Conservation (phyloP, 108 stramenopile genomes). For the Conticribra guillardii region DNA sequence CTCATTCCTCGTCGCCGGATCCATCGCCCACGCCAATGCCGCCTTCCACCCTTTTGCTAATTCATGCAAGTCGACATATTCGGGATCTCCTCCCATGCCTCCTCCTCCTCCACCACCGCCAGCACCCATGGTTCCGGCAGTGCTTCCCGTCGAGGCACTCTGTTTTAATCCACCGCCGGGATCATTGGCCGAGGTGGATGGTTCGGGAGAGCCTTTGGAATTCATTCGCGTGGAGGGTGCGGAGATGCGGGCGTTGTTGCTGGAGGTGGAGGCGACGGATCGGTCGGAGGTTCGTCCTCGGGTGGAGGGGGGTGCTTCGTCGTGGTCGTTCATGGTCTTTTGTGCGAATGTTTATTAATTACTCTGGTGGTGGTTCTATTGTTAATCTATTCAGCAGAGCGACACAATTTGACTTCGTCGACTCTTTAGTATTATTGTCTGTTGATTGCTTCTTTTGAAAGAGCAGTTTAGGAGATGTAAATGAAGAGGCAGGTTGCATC, state of each 20-base stretch:
- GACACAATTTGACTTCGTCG: too few species aligned
- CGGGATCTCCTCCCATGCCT: constrained; percentile 9
- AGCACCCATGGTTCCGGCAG: too few species aligned
- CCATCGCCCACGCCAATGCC: constrained; percentile 76
- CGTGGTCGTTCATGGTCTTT: neutral
- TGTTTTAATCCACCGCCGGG: neutral
- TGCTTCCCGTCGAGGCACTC: too few species aligned
- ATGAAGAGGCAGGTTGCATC: too few species aligned
- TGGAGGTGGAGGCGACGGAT: neutral
- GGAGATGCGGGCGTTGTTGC: neutral
- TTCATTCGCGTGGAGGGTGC: neutral
- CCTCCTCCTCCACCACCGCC: neutral
- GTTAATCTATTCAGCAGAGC: too few species aligned
- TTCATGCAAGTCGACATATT: constrained; percentile 81
- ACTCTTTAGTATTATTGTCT: too few species aligned
- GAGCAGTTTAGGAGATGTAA: too few species aligned
- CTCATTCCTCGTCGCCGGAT: constrained; percentile 83
- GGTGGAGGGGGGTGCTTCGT: neutral
- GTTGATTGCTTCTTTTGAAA: too few species aligned
- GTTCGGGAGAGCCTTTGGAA: neutral
- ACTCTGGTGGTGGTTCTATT: too few species aligned
- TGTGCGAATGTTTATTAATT: neutral
- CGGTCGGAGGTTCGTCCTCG: neutral
- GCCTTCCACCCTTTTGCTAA: constrained; percentile 91
- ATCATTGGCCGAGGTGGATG: neutral